Conservation (phyloP, 306 rosid species). For the Albizia julibrissin region DNA sequence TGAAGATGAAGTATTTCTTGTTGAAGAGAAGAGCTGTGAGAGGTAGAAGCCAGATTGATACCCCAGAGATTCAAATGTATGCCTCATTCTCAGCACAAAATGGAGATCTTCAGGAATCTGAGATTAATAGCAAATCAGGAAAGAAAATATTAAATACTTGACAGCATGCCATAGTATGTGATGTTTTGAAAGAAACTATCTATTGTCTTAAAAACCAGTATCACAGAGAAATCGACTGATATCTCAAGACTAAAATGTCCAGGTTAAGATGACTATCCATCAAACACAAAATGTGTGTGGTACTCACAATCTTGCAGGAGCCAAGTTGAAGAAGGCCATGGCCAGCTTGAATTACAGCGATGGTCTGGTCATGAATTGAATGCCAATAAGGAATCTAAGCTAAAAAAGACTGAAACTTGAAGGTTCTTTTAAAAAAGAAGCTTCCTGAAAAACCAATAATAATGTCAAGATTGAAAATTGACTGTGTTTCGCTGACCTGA, state of each 20-base stretch:
- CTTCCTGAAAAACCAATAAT: background rate
- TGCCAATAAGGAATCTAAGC: background rate
- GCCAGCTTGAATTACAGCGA: slow-evolving; percentile 99
- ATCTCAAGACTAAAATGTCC: background rate
- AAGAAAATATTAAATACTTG: background rate
- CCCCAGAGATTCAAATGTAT: slow-evolving; percentile 95
- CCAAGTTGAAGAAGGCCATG: slow-evolving; percentile 99
- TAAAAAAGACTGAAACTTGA: slow-evolving; percentile 20
- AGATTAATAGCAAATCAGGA: slow-evolving; percentile 9
- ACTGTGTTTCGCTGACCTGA: slow-evolving; percentile 64
- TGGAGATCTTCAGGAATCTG: slow-evolving; percentile 98
- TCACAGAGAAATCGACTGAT: background rate
- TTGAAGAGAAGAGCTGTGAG: slow-evolving; percentile 92
- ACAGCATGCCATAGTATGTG: background rate
- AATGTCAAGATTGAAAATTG: slow-evolving; percentile 28
- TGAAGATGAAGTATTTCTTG: slow-evolving; percentile 68
- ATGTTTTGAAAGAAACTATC: background rate
- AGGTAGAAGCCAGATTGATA: slow-evolving; percentile 95
- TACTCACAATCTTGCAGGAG: slow-evolving; percentile 96
- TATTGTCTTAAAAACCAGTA: background rate
- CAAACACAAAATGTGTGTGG: background rate
- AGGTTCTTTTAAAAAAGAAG: background rate
- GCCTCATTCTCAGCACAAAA: slow-evolving; percentile 98
- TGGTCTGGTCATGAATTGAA: slow-evolving; percentile 64
- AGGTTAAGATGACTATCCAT: background rate